phyloP scores from a whole-genome alignment of 75 land plant genomes.

The Pseudotsuga menziesii region DNA sequence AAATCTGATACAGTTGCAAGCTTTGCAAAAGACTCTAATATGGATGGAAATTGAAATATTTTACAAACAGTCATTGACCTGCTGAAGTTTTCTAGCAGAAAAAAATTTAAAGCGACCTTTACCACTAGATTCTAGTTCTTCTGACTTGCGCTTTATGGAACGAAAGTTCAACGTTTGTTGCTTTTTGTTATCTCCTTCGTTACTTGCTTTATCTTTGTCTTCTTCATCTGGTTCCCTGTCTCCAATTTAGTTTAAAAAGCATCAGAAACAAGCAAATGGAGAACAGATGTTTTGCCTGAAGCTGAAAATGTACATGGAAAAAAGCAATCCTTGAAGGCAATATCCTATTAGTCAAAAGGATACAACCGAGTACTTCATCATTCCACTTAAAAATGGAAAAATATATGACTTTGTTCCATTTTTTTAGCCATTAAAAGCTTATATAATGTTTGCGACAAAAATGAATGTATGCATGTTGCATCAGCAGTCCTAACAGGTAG shows the following conservation, averaged over 20 bases:
- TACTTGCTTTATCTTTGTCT: constrained; percentile 46
- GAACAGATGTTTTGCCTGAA: not conserved
- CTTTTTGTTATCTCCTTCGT: constrained; percentile 38
- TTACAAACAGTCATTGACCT: constrained; percentile 47
- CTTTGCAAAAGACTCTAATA: not conserved
- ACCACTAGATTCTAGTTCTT: constrained; percentile 81
- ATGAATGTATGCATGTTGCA: no score
- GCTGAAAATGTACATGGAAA: not conserved
- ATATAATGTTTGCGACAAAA: no score
- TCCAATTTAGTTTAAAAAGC: constrained; percentile 1
- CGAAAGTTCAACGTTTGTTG: constrained; percentile 40
- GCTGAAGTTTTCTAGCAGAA: constrained; percentile 85
- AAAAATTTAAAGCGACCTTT: constrained; percentile 79
- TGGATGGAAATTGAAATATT: not conserved
- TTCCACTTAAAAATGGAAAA: no score
- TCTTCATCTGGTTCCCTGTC: constrained; percentile 78
- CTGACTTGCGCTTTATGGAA: constrained; percentile 39
- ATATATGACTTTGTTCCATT: no score
- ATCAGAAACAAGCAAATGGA: constrained; percentile 7
- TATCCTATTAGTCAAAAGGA: no score
- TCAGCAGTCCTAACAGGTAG: no score
- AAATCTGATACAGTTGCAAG: not conserved
- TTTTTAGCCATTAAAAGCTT: no score
- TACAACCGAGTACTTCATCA: no score
- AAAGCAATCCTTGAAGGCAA: not conserved